These are phyloP conservation scores for Torulaspora franciscae DNA, from an alignment of 805 yeast genomes.

Conservation along the genomic window DNA sequence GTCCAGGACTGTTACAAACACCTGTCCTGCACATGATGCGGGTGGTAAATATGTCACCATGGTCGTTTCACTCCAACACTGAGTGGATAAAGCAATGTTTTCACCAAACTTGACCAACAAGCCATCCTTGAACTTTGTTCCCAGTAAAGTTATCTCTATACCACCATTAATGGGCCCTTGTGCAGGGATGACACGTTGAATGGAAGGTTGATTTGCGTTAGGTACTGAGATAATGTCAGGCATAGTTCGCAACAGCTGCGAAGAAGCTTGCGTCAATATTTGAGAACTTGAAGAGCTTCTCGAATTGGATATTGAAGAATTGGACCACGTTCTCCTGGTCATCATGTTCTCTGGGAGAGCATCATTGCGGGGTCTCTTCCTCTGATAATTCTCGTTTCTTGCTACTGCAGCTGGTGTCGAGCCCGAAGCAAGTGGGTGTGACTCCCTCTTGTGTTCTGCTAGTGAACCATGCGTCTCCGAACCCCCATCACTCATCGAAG, in stretches of 20 bases:
- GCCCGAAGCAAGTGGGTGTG: slow-evolving; percentile 8
- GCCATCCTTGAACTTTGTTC: slow-evolving; percentile 80
- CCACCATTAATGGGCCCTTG: slow-evolving; percentile 97
- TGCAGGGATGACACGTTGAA: slow-evolving; percentile 88
- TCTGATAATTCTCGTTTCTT: slow-evolving; percentile 17
- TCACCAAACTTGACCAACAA: slow-evolving; percentile 82
- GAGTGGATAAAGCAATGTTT: slow-evolving; percentile 73
- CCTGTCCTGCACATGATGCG: slow-evolving; percentile 84
- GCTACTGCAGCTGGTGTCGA: slow-evolving; percentile 17
- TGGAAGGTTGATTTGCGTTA: slow-evolving; percentile 42
- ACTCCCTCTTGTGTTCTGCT: slow-evolving; percentile 11
- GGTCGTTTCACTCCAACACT: slow-evolving; percentile 94
- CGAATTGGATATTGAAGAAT: slow-evolving; percentile 13
- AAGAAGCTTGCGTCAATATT: slow-evolving; percentile 5
- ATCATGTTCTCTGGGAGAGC: slow-evolving; percentile 10
- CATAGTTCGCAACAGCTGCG: slow-evolving; percentile 10
- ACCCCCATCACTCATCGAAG: slow-evolving; percentile 56
- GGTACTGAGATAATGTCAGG: slow-evolving; percentile 7
- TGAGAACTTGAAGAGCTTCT: slow-evolving; percentile 5
- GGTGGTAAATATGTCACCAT: slow-evolving; percentile 94
- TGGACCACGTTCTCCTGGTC: slow-evolving; percentile 16
- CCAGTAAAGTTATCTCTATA: slow-evolving; percentile 85
- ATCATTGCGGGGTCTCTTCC: slow-evolving; percentile 19
- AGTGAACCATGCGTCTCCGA: slow-evolving; percentile 41
- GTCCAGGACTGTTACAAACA: slow-evolving; percentile 73